Evolutionary conservation across 2,329 filamentous ascomycete genomes (phyloP).

Genomic region (Ilyonectria sp.): DNA sequence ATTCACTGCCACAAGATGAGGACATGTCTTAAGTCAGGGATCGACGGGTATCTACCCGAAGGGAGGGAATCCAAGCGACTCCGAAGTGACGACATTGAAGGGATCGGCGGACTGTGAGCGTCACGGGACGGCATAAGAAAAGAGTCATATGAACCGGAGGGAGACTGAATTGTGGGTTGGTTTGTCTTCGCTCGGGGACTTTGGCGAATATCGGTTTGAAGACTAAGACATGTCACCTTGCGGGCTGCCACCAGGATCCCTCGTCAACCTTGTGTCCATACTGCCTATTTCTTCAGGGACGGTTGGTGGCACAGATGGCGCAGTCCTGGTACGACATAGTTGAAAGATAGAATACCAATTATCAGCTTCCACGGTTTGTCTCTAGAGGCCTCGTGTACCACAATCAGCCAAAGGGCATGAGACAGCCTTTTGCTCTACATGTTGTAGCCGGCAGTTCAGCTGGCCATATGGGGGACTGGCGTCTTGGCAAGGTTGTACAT

Average conservation of each 20-base stretch:
- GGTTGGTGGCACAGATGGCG: background rate
- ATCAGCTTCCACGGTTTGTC: background rate
- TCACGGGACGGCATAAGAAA: background rate
- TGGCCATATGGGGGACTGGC: background rate
- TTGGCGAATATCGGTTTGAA: background rate
- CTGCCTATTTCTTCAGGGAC: background rate
- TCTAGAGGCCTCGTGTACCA: background rate
- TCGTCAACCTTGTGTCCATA: background rate
- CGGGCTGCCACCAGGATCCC: too few species aligned
- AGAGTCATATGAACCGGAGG: background rate
- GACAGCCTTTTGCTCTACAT: background rate
- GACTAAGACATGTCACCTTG: background rate
- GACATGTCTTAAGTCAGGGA: background rate
- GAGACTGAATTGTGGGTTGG: background rate
- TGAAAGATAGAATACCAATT: background rate
- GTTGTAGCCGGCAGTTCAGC: background rate
- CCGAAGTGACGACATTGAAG: background rate
- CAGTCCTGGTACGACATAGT: background rate
- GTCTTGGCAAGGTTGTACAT: background rate
- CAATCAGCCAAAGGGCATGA: background rate
- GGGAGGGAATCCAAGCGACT: too few species aligned
- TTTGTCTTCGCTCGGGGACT: slow-evolving; percentile 2
- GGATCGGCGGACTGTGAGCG: background rate
- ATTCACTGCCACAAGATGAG: background rate
- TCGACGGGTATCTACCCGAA: background rate